Base-by-base conservation (phyloP, 192 early-diverging fungal genomes). In the Entomortierella lignicola region DNA sequence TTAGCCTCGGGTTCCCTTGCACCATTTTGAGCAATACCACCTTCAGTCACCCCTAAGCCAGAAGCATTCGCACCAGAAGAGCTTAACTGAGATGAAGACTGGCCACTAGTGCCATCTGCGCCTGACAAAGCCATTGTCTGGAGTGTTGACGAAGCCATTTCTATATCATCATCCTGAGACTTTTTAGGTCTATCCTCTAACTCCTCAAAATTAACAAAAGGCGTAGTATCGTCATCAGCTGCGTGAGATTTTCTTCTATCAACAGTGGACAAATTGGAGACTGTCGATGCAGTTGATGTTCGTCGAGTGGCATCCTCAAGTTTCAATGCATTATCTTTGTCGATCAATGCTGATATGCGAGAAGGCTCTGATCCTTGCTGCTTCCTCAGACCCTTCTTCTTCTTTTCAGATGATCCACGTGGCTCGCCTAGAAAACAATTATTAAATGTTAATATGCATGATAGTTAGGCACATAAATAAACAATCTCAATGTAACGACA, bases 171-270 rank as follows among this genome's bases (percentile, higher is more conserved):
- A 61, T 69, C 75, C 13, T 34, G 17, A 1, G 31, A n/a, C 26
- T 47, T 79, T 51, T 60, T 69, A 8, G 75, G 75, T 31, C 51
- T 70, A 13, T 79, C 75, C 27, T 79, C 75, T 17, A 79, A 51
- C 31, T 79, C 75, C 41, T 79, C 75, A 61, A 79, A 79, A 17
- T 79, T 79, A 27, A 79, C 75, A 50, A 79, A 79, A 8, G 75
- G 74, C 0, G 74, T 79, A 2, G 74, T 70, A 25, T 79, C 75
- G 23, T 79, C 75, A 7, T 79, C 75, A 13, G 68, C 67, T 17
- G 68, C 67, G 59, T 79, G 75, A 0, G 75, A 79, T 43, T 70
- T 79, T 21, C 75, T 55, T 55, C 67, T 55, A 41, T 79, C 75
- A 27, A 64, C 3, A 15, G 39, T 30, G 30, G 57, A 52, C 10